phyloP scores from a whole-genome alignment of 2,329 filamentous ascomycete species.

The Talaromyces piceae region DNA sequence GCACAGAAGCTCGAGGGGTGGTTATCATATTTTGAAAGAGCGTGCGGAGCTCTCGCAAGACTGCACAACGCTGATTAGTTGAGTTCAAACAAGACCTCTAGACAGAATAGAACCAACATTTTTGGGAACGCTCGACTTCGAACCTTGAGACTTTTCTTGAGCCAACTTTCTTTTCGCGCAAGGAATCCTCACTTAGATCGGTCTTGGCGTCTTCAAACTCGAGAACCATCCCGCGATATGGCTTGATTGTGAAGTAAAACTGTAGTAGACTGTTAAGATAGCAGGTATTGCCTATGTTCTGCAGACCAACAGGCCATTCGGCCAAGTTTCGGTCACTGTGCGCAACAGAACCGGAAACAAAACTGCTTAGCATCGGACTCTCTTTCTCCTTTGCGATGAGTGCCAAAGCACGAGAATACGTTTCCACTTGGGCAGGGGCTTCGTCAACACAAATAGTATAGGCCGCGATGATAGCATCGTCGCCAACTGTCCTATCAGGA shows the following conservation, averaged over 20 bases:
- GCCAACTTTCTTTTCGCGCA: constrained; percentile 66
- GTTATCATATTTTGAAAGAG: constrained; percentile 66
- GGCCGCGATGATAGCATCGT: constrained; percentile 44
- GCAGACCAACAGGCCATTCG: constrained; percentile 72
- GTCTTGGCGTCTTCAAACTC: constrained; percentile 66
- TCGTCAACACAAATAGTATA: constrained; percentile 38
- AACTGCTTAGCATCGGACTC: constrained; percentile 29
- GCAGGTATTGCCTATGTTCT: constrained; percentile 95
- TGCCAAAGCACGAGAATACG: constrained; percentile 40
- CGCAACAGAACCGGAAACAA: constrained; percentile 24
- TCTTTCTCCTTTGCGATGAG: constrained; percentile 40
- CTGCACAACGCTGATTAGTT: constrained; percentile 43
- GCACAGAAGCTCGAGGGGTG: constrained; percentile 55
- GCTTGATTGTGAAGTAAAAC: constrained; percentile 83
- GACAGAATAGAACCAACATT: constrained; percentile 55
- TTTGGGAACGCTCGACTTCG: constrained; percentile 56
- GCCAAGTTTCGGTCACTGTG: constrained; percentile 29
- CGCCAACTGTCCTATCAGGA: constrained; percentile 43
- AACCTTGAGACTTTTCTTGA: constrained; percentile 56
- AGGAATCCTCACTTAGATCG: constrained; percentile 55
- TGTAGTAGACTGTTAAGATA: constrained; percentile 96
- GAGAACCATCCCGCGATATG: constrained; percentile 72
- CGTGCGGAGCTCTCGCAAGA: constrained; percentile 63
- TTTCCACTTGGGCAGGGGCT: constrained; percentile 38
- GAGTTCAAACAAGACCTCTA: neutral